Percentiles rank a stretch among this genome's conserved stretches.
phyloP scores from a whole-genome alignment of 495 filamentous ascomycete genomes.

The Diplogelasinospora grovesii region DNA sequence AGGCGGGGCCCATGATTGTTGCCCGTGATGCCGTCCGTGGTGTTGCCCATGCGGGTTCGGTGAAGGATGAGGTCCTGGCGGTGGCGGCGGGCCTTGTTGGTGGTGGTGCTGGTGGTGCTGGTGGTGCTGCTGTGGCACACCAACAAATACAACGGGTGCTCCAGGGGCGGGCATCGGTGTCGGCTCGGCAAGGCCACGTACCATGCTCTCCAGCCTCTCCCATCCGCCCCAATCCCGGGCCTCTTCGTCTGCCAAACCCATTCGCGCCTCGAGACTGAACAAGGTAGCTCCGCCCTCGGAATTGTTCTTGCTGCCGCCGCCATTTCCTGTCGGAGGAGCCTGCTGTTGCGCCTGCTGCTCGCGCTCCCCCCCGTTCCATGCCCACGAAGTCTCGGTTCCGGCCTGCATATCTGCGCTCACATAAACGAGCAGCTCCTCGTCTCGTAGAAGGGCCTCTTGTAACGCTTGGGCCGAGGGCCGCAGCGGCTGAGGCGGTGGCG shows the following conservation, averaged over 20 bases:
- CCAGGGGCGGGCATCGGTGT: conserved; percentile 4
- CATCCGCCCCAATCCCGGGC: conserved; percentile 22
- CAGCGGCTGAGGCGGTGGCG: conserved; percentile 10
- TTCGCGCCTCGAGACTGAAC: conserved; percentile 20
- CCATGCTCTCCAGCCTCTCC: conserved; percentile 21
- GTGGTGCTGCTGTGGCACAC: background rate
- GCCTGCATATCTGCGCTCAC: conserved; percentile 87
- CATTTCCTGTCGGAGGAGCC: conserved; percentile 1
- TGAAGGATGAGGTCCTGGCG: conserved; percentile 1
- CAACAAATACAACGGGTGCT: too few relatives aligned
- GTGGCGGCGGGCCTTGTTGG: conserved; percentile 4
- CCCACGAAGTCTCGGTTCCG: conserved; percentile 71
- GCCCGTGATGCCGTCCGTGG: conserved; percentile 7
- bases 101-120: background rate
- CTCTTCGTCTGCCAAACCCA: conserved; percentile 20
- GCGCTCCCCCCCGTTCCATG: conserved; percentile 68
- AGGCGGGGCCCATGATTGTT: conserved; percentile 13
- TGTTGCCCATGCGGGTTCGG: conserved; percentile 4
- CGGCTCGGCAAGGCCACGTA: conserved; percentile 15
- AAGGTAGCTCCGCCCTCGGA: too few relatives aligned
- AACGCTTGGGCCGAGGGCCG: conserved; percentile 19
- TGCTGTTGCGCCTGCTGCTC: conserved; percentile 20
- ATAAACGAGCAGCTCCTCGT: conserved; percentile 89
- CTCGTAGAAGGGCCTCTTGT: conserved; percentile 53
- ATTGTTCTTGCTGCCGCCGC: background rate